A percentile compares a stretch with the other conserved stretches of the same genome.
phyloP scores from a whole-genome alignment of 2,329 filamentous ascomycete genomes.

The Zopfia rhizophila region DNA sequence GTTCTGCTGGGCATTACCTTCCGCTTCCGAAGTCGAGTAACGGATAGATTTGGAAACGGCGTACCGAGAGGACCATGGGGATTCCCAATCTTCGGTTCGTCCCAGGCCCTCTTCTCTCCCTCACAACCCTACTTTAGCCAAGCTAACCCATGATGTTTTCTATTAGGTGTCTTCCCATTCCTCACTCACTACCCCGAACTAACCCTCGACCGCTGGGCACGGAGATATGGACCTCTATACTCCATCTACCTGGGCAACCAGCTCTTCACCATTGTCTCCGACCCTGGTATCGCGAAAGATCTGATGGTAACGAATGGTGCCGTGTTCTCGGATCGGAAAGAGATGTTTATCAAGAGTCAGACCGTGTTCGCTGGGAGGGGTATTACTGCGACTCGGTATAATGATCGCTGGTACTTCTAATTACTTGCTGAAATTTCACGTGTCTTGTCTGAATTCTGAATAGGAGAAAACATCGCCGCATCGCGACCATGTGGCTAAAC shows the following conservation, averaged over 20 bases:
- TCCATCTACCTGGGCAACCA: constrained; percentile 19
- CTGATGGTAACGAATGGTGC: constrained; percentile 21
- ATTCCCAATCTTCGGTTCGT: constrained; percentile 15
- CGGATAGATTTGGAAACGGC: too few species aligned
- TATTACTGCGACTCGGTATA: constrained; percentile 17
- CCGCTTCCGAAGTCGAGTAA: constrained; percentile 8
- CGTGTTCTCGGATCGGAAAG: constrained; percentile 21
- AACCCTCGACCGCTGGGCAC: constrained; percentile 22
- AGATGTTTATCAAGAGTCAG: constrained; percentile 25
- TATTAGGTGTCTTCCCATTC: constrained; percentile 19
- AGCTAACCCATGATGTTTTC: background rate
- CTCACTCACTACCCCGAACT: constrained; percentile 21
- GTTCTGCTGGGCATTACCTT: background rate
- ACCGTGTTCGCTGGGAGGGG: constrained; percentile 19
- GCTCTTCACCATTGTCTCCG: constrained; percentile 22
- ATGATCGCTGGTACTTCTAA: constrained; percentile 22
- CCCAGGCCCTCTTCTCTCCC: too few species aligned
- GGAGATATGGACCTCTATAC: constrained; percentile 19
- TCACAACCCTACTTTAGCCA: too few species aligned
- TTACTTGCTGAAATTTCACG: background rate
- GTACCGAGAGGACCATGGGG: constrained; percentile 14
- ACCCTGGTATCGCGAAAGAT: constrained; percentile 21
- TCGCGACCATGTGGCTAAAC: constrained; percentile 26
- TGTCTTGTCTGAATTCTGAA: too few species aligned
- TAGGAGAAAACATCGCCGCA: constrained; percentile 27